Evolutionary conservation across 2,329 filamentous ascomycete species (phyloP).

Genomic region (Colletotrichum tropicicola): DNA sequence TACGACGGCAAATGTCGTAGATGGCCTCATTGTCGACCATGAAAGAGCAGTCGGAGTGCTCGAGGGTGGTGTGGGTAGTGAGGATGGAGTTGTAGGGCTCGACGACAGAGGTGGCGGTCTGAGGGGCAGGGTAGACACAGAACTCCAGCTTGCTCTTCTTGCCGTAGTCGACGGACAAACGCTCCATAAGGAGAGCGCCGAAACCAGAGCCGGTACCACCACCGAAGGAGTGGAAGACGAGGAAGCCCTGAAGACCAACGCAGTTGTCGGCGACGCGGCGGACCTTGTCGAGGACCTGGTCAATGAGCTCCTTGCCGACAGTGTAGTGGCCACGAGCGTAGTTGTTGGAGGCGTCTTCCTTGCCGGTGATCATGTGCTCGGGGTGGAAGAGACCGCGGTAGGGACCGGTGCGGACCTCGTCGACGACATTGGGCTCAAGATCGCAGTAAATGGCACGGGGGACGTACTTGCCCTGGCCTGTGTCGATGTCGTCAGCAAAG

Average conservation of each 20-base stretch:
- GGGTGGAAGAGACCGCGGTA: conserved; percentile 99
- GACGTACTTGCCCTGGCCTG: conserved; percentile 98
- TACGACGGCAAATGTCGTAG: conserved; percentile 98
- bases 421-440: conserved; percentile 99
- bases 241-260: conserved; percentile 96
- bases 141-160: conserved; percentile 99
- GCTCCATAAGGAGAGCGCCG: conserved; percentile 98
- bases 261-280: conserved; percentile 98
- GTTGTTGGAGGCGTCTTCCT: conserved; percentile 99
- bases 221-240: conserved; percentile 99
- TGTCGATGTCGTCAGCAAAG: conserved; percentile 22
- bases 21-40: conserved; percentile 99
- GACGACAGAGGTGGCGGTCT: conserved; percentile 96
- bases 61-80: conserved; percentile 97
- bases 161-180: conserved; percentile 97
- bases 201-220: conserved; percentile 99
- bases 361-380: conserved; percentile 99
- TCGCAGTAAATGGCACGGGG: conserved; percentile 99
- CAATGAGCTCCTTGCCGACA: conserved; percentile 98
- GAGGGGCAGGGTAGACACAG: conserved; percentile 97
- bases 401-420: conserved; percentile 96
- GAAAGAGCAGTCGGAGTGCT: conserved; percentile 99
- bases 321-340: conserved; percentile 99
- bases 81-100: conserved; percentile 99
- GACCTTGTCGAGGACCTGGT: conserved; percentile 97